phyloP scores from a whole-genome alignment of 371 early-diverging fungal genomes.

The Mortierella sp. region DNA sequence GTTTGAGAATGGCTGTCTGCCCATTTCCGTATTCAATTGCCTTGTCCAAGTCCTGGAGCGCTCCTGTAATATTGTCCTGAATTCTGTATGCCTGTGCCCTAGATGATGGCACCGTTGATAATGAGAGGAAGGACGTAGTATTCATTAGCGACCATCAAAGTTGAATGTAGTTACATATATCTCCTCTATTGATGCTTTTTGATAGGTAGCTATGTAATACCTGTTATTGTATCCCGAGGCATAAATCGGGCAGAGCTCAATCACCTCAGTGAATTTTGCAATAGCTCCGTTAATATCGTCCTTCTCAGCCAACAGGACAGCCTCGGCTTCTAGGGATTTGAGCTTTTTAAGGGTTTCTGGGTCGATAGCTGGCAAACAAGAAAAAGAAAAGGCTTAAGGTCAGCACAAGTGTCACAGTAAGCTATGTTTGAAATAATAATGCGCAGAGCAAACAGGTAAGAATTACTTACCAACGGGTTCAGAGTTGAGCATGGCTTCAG shows the following conservation, averaged over 20 bases:
- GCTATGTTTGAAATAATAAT: not conserved
- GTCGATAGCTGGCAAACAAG: conserved; percentile 31
- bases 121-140: not conserved
- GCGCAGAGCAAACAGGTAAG: not conserved
- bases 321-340: conserved; percentile 51
- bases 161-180: too few species aligned
- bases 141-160: not conserved
- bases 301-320: conserved; percentile 50
- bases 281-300: conserved; percentile 50
- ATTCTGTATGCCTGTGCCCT: conserved; percentile 86
- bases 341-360: conserved; percentile 44
- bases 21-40: conserved; percentile 77
- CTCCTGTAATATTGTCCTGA: conserved; percentile 63
- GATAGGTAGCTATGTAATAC: conserved; percentile 47
- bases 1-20: conserved; percentile 76
- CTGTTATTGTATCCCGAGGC: conserved; percentile 91
- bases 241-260: conserved; percentile 72
- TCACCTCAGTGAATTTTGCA: conserved; percentile 59
- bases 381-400: not conserved
- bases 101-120: conserved; percentile 12
- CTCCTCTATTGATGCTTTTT: too few species aligned
- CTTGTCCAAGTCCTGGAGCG: conserved; percentile 76
- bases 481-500: conserved; percentile 34
- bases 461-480: conserved; percentile 29
- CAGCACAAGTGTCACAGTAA: not conserved